Evolutionary conservation across 164 flowering plant genomes (phyloP).

Genomic region (Tinospora cordifolia): DNA sequence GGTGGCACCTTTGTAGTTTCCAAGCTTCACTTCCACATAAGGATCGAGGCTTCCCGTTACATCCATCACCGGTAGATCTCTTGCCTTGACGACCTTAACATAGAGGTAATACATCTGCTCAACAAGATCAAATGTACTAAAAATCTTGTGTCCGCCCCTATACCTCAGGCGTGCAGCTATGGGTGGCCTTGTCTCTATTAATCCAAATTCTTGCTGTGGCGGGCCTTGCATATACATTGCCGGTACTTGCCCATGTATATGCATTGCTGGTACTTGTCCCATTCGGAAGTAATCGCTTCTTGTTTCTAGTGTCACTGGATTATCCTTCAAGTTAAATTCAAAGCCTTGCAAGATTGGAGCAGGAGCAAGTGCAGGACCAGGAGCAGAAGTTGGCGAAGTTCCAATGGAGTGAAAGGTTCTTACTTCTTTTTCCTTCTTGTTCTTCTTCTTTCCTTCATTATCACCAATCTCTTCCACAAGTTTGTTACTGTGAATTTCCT

Average conservation of each 20-base stretch:
- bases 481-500: constrained; percentile 31
- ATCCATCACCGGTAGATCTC: constrained; percentile 70
- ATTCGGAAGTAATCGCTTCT: constrained; percentile 39
- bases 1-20: constrained; percentile 72
- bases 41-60: constrained; percentile 71
- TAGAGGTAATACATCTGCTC: constrained; percentile 72
- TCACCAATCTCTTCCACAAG: constrained; percentile 15
- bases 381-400: constrained; percentile 16
- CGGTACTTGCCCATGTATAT: constrained; percentile 26
- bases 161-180: constrained; percentile 60
- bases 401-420: constrained; percentile 58
- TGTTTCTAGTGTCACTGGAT: constrained; percentile 22
- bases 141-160: constrained; percentile 50
- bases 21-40: constrained; percentile 79
- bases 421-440: constrained; percentile 41
- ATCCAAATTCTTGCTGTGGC: constrained; percentile 42
- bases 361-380: constrained; percentile 23
- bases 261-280: constrained; percentile 34
- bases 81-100: constrained; percentile 69
- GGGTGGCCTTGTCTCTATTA: constrained; percentile 70
- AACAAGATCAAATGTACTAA: constrained; percentile 67
- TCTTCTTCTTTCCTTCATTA: constrained; percentile 20
- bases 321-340: constrained; percentile 16
- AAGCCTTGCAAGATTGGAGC: constrained; percentile 22
- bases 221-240: constrained; percentile 45